phyloP scores from a whole-genome alignment of 129 eudicot species.

The Lactuca sativa region DNA sequence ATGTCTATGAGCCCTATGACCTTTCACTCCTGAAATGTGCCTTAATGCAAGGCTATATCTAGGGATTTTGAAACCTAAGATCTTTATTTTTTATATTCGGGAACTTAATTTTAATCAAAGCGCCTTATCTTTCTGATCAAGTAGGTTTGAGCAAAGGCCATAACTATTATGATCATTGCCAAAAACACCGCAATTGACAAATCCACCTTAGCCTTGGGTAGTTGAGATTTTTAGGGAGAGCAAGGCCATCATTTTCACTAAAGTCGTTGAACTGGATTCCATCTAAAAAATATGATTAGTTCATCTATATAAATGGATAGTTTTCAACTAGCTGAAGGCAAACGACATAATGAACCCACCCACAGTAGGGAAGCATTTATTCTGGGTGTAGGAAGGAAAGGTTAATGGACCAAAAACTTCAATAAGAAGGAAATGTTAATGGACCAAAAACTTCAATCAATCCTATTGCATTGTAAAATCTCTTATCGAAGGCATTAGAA shows the following conservation, averaged over 20 bases:
- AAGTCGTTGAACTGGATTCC: no score
- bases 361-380: neutral
- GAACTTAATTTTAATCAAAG: neutral
- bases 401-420: no score
- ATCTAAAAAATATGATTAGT: no score
- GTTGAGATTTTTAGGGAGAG: no score
- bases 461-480: neutral
- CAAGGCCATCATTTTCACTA: no score
- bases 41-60: neutral
- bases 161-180: neutral
- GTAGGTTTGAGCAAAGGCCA: neutral
- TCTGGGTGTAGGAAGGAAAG: neutral
- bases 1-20: conserved; percentile 1
- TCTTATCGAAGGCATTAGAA: no score
- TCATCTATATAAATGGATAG: no score
- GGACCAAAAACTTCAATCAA: neutral
- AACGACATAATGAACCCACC: no score
- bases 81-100: neutral
- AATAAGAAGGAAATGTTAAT: no score
- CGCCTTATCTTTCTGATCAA: neutral
- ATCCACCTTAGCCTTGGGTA: neutral
- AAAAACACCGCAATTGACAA: neutral
- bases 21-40: neutral
- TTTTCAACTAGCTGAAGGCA: no score
- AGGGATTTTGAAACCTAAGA: neutral